phyloP scores from a whole-genome alignment of 2,329 filamentous ascomycete genomes.

The Stachybotrys chartarum region DNA sequence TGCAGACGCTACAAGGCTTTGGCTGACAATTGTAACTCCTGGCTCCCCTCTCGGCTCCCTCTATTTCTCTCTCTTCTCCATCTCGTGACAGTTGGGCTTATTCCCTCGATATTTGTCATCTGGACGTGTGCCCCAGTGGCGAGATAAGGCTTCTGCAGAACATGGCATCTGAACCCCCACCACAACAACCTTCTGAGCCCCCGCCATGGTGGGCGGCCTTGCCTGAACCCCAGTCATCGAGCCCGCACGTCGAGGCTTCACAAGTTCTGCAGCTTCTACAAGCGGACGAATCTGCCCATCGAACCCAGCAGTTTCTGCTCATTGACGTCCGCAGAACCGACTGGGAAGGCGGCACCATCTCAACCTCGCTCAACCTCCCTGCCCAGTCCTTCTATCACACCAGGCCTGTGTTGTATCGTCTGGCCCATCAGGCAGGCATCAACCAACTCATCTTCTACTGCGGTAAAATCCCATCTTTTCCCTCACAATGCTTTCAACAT shows the following conservation, averaged over 20 bases:
- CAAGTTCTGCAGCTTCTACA: conserved; percentile 35
- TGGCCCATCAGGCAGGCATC: conserved; percentile 42
- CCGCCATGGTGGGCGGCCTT: conserved; percentile 32
- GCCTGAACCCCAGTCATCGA: conserved; percentile 32
- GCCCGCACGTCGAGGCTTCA: conserved; percentile 27
- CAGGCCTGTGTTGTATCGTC: conserved; percentile 36
- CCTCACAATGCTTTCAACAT: neutral
- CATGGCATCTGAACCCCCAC: conserved; percentile 14
- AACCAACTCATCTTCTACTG: conserved; percentile 48
- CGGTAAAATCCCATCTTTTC: conserved; percentile 25
- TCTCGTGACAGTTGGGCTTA: too few species aligned
- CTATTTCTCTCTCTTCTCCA: too few species aligned
- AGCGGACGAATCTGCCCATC: conserved; percentile 18
- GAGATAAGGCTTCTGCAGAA: too few species aligned
- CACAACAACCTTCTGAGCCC: conserved; percentile 5
- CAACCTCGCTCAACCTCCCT: conserved; percentile 49
- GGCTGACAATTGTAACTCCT: too few species aligned
- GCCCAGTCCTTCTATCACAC: conserved; percentile 48
- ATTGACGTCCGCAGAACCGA: conserved; percentile 48
- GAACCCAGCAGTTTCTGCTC: conserved; percentile 31
- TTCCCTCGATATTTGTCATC: too few species aligned
- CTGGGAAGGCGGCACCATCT: conserved; percentile 53
- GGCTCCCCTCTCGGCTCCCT: too few species aligned
- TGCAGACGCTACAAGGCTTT: too few species aligned
- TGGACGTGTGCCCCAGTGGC: too few species aligned